Evolutionary conservation across 805 yeast species (phyloP).

Genomic region (Saccharomyces kudriavzevii): DNA sequence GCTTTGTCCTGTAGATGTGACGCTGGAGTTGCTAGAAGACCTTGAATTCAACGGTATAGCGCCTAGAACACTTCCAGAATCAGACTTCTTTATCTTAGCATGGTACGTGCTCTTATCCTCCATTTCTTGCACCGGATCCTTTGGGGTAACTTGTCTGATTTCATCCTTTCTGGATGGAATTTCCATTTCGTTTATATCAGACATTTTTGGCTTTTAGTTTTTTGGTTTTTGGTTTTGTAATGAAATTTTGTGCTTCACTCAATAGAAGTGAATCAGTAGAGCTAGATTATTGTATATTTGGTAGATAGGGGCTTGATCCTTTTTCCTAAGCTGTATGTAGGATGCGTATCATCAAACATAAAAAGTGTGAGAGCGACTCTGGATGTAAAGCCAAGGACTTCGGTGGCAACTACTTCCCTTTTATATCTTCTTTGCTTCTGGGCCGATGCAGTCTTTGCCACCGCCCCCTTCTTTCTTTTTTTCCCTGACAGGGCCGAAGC

Average conservation of each 20-base stretch:
- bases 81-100: neutral
- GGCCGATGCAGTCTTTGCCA: conserved; percentile 9
- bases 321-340: neutral
- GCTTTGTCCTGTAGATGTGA: conserved; percentile 1
- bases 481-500: conserved; percentile 1
- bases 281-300: neutral
- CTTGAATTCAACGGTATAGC: conserved; percentile 1
- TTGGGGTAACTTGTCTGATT: neutral
- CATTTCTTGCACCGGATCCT: neutral
- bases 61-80: neutral
- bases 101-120: neutral
- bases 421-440: conserved; percentile 5
- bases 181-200: neutral
- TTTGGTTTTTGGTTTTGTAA: neutral
- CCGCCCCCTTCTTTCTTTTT: conserved; percentile 9
- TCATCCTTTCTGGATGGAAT: neutral
- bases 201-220: neutral
- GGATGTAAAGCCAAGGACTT: neutral
- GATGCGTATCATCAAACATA: neutral
- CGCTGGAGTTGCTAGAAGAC: conserved; percentile 6
- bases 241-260: neutral
- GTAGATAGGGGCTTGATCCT: neutral
- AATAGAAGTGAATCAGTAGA: neutral
- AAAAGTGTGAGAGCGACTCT: neutral
- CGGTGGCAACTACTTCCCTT: neutral